Conservation (phyloP, 768 basidiomycete genomes). For the Leccinum variicolor region DNA sequence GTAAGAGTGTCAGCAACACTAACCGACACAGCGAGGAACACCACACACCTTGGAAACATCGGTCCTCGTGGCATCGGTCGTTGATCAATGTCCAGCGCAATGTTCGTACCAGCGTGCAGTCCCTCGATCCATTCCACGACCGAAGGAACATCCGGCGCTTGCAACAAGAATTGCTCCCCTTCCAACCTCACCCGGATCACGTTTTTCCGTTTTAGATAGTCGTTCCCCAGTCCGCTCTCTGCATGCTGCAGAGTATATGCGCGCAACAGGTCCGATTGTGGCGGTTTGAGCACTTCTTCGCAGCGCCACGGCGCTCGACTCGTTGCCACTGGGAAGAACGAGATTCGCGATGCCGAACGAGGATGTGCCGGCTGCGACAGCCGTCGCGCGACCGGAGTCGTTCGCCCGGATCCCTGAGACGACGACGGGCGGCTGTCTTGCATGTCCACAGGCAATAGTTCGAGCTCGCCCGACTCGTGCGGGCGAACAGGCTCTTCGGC, state of each 20-base stretch:
- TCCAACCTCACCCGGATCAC: slow-evolving; percentile 90
- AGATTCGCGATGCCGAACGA: slow-evolving; percentile 20
- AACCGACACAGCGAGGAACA: too few relatives aligned
- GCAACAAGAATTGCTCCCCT: slow-evolving; percentile 95
- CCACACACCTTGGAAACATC: slow-evolving; percentile 68
- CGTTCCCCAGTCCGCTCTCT: slow-evolving; percentile 92
- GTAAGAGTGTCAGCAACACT: not conserved
- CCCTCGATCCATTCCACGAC: slow-evolving; percentile 98
- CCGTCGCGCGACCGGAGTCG: slow-evolving; percentile 13
- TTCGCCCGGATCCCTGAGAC: slow-evolving; percentile 17
- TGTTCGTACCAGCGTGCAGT: slow-evolving; percentile 88
- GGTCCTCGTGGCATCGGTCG: slow-evolving; percentile 91
- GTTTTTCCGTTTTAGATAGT: slow-evolving; percentile 91
- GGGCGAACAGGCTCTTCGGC: slow-evolving; percentile 9
- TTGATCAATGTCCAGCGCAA: slow-evolving; percentile 88
- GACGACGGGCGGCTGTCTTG: slow-evolving; percentile 21
- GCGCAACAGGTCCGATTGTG: slow-evolving; percentile 53
- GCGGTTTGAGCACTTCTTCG: slow-evolving; percentile 38
- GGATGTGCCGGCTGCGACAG: slow-evolving; percentile 10
- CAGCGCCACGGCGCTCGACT: slow-evolving; percentile 16
- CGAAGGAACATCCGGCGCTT: slow-evolving; percentile 76
- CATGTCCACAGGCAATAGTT: slow-evolving; percentile 22
- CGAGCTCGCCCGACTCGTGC: slow-evolving; percentile 14
- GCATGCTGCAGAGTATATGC: slow-evolving; percentile 84
- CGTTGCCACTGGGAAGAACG: slow-evolving; percentile 21